A percentile compares a stretch with the other conserved stretches of the same genome.
Evolutionary conservation across 2,329 filamentous ascomycete genomes (phyloP).

Genomic region (Epichloe baconii): DNA sequence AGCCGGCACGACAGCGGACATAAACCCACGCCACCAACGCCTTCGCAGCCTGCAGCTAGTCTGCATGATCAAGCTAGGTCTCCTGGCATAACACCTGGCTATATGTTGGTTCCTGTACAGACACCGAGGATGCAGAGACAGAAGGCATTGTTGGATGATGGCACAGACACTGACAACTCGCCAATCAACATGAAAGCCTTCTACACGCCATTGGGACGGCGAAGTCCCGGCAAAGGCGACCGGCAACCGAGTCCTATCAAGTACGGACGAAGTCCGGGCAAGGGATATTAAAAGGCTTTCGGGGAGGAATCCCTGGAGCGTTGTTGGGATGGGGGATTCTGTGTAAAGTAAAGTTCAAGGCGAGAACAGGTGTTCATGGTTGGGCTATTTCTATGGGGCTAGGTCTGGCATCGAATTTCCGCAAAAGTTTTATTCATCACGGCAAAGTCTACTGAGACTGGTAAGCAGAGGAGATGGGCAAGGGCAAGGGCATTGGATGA

Average conservation of each 20-base stretch:
- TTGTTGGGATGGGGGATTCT: neutral
- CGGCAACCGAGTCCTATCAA: slow-evolving; percentile 36
- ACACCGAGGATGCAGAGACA: slow-evolving; percentile 33
- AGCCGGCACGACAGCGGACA: slow-evolving; percentile 9
- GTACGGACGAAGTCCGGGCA: slow-evolving; percentile 25
- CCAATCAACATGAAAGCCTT: slow-evolving; percentile 30
- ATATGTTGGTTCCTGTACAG: slow-evolving; percentile 38
- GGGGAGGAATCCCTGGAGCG: neutral
- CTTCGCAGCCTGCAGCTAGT: slow-evolving; percentile 7
- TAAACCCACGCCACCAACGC: neutral
- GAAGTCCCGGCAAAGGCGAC: slow-evolving; percentile 37
- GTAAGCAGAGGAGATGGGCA: neutral
- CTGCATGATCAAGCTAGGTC: slow-evolving; percentile 13
- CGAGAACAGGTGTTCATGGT: neutral
- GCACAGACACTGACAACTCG: slow-evolving; percentile 38
- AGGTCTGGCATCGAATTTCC: neutral
- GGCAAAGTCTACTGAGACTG: neutral
- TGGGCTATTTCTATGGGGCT: neutral
- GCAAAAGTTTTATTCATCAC: neutral
- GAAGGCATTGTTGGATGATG: slow-evolving; percentile 29
- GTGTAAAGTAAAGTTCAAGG: neutral
- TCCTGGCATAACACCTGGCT: slow-evolving; percentile 25
- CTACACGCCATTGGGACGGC: slow-evolving; percentile 31
- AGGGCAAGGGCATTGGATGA: neutral
- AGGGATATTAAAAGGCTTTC: slow-evolving; percentile 13